Base-by-base conservation (phyloP, 768 basidiomycete species). In the Rhodocollybia butyracea region DNA sequence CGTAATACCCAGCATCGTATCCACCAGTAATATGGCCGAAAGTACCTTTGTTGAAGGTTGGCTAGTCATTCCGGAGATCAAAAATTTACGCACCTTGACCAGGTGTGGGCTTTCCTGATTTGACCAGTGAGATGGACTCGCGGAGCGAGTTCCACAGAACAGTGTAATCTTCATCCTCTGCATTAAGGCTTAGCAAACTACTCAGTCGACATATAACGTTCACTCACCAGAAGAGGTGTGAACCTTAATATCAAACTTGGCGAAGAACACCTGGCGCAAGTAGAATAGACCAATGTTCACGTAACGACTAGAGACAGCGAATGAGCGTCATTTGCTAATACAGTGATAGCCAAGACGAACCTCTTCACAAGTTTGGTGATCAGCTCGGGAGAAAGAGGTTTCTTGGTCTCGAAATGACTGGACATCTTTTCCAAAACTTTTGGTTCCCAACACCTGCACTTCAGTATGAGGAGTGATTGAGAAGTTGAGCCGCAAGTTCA, bases 251-350 rank as follows among this genome's bases (percentile, higher is more conserved):
- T 91, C 89, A 60, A 84, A 90, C 61, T 83, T 83, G 57, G 85
- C 90, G 63, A 91, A 91, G 79, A 92, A 94, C 5, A 94, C 72
- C 65, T 94, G 92, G 26, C 89, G 83, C 11, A 91, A 78, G 69
- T 88, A 89, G 69, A 84, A 89, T 30, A 94, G 70, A 8, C 92
- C 93, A 38, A 89, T 81, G 55, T 93, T 91, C 57, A 89, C 86
- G 57, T 91, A 91, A 59, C 85, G 84, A 59, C 84, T 85, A 54
- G 24, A 27, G 29, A 48, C 11, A 52, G 13, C 21, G 54, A 51
- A 15, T 27, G 26, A 27, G 30, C 11, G 27, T 19, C 15, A 8
- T 15, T 31, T 34, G n/a, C 24, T 6, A 40, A 42, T 22, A 12
- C 31, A 6, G n/a, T 24, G n/a, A 8, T 4, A 5, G 11, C 2